phyloP scores from a whole-genome alignment of 306 rosid genomes.

The Ziziphus jujuba region DNA sequence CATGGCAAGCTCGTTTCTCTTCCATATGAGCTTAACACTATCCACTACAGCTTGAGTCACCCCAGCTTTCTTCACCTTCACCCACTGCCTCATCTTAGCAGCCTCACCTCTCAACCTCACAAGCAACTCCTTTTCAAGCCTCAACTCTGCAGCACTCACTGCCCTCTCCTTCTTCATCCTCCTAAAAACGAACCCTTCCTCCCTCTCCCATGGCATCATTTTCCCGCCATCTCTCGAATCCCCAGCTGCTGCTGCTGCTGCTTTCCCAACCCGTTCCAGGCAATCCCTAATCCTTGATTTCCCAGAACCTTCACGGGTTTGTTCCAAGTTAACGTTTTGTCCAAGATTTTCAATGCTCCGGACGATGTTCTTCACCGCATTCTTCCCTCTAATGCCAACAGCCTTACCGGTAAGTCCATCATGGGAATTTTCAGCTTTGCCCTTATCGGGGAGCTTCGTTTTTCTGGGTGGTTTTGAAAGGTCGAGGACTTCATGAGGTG shows the following conservation, averaged over 20 bases:
- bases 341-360: slow-evolving; percentile 51
- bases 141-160: slow-evolving; percentile 51
- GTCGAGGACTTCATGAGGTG: slow-evolving; percentile 46
- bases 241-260: slow-evolving; percentile 20
- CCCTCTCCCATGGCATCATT: slow-evolving; percentile 91
- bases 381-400: slow-evolving; percentile 49
- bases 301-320: slow-evolving; percentile 26
- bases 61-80: slow-evolving; percentile 89
- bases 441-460: slow-evolving; percentile 17
- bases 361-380: slow-evolving; percentile 49
- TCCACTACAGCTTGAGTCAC: slow-evolving; percentile 68
- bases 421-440: slow-evolving; percentile 21
- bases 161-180: slow-evolving; percentile 47
- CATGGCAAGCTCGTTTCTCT: slow-evolving; percentile 74
- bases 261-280: slow-evolving; percentile 45
- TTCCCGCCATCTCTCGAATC: slow-evolving; percentile 29
- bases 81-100: slow-evolving; percentile 59
- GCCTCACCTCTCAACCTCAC: slow-evolving; percentile 71
- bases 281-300: slow-evolving; percentile 36
- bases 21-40: slow-evolving; percentile 57
- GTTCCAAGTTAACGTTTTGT: slow-evolving; percentile 16
- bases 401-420: slow-evolving; percentile 39
- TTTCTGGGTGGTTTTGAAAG: slow-evolving; percentile 39
- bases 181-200: slow-evolving; percentile 41
- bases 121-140: slow-evolving; percentile 56